A percentile compares a stretch with the other conserved stretches of the same genome.
Conservation (phyloP, 192 early-diverging fungal genomes). For the Linnemannia schmuckeri region DNA sequence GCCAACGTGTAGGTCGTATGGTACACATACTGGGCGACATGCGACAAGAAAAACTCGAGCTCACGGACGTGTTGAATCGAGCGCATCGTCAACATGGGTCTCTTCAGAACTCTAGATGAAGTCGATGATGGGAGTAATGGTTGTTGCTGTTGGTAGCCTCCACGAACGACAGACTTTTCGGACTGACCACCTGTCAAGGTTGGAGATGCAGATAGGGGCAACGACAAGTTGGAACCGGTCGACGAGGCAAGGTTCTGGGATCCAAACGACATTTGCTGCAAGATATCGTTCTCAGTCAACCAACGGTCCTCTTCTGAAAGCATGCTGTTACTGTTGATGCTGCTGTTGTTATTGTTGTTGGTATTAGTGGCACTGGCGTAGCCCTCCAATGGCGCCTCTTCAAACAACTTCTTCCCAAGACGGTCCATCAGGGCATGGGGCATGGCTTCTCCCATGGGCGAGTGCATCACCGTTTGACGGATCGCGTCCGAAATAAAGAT, state of each 20-base stretch:
- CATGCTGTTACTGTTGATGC: constrained; percentile 16
- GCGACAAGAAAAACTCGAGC: constrained; percentile 83
- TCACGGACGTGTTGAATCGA: constrained; percentile 76
- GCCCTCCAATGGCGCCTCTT: constrained; percentile 49
- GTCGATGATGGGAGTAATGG: constrained; percentile 18
- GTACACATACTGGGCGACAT: constrained; percentile 82
- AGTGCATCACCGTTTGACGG: constrained; percentile 69
- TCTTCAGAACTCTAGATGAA: constrained; percentile 56
- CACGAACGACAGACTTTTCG: not conserved
- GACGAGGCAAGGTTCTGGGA: constrained; percentile 5
- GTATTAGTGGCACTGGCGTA: constrained; percentile 10
- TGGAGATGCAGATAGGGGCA: constrained; percentile 32
- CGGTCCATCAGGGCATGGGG: constrained; percentile 76
- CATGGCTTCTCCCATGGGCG: constrained; percentile 59
- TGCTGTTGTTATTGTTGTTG: constrained; percentile 4
- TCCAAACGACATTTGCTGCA: constrained; percentile 49
- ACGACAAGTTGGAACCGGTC: constrained; percentile 7
- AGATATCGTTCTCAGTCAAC: constrained; percentile 31
- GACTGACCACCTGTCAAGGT: constrained; percentile 35
- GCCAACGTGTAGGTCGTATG: constrained; percentile 78
- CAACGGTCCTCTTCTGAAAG: constrained; percentile 23
- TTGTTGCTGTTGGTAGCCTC: not conserved
- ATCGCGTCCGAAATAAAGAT: constrained; percentile 92
- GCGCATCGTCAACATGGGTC: constrained; percentile 83
- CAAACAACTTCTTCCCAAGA: constrained; percentile 70